phyloP scores from a whole-genome alignment of 768 basidiomycete genomes.

The Hypholoma sublateritium region DNA sequence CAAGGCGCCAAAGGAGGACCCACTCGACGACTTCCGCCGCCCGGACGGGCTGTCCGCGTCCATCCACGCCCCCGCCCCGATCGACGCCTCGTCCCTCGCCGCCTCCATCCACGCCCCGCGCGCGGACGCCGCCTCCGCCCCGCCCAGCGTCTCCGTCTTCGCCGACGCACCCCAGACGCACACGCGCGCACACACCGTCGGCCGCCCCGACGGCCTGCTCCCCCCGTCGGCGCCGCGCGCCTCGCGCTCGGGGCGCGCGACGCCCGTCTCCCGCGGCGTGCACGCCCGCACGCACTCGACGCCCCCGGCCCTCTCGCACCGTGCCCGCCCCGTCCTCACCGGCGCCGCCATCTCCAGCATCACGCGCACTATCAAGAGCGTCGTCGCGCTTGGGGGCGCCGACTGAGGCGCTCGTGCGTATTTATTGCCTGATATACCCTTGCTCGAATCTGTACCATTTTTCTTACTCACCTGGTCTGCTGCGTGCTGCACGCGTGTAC shows the following conservation, averaged over 20 bases:
- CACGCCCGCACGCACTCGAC: conserved; percentile 67
- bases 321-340: conserved; percentile 69
- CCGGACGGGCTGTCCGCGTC: conserved; percentile 40
- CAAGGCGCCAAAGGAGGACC: neutral
- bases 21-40: conserved; percentile 6
- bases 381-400: neutral
- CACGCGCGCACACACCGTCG: conserved; percentile 57
- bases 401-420: neutral
- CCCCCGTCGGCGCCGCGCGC: conserved; percentile 30
- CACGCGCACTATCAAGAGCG: conserved; percentile 26
- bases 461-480: too few relatives aligned
- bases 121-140: neutral
- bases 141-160: too few relatives aligned
- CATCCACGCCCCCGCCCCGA: conserved; percentile 50
- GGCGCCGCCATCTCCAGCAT: conserved; percentile 69
- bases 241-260: conserved; percentile 42
- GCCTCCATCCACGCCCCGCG: neutral
- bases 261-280: too few relatives aligned
- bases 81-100: neutral
- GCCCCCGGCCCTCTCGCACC: conserved; percentile 41
- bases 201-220: conserved; percentile 35
- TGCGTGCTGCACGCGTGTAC: too few relatives aligned
- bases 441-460: too few relatives aligned
- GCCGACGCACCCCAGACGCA: conserved; percentile 31
- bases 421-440: too few relatives aligned